Percentiles rank a stretch among this genome's conserved stretches.
These are phyloP conservation scores for Ampelomyces quisqualis DNA, from an alignment of 2,329 filamentous ascomycete genomes.

Conservation along the genomic window DNA sequence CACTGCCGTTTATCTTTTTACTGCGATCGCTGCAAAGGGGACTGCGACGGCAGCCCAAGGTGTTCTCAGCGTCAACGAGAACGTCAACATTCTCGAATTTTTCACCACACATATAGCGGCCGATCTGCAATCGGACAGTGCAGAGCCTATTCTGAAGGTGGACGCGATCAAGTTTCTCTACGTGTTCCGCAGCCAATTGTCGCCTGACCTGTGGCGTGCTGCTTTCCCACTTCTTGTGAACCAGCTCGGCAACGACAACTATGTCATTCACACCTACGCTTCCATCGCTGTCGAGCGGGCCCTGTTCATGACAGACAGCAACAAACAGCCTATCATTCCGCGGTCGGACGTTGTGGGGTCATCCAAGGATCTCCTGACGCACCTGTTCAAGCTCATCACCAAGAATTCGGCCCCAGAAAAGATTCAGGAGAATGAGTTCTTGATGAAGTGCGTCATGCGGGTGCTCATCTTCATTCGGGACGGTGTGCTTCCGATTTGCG, in stretches of 20 bases:
- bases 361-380: conserved; percentile 81
- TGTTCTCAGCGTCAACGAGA: conserved; percentile 81
- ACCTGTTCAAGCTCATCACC: conserved; percentile 89
- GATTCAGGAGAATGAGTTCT: conserved; percentile 96
- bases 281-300: conserved; percentile 95
- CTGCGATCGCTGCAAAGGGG: conserved; percentile 91
- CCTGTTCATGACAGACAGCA: conserved; percentile 76
- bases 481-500: conserved; percentile 69
- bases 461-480: conserved; percentile 93
- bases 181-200: conserved; percentile 92
- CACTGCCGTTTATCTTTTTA: conserved; percentile 94
- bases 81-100: conserved; percentile 86
- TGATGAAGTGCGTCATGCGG: conserved; percentile 98
- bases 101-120: conserved; percentile 89
- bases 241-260: conserved; percentile 85
- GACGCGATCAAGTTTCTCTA: conserved; percentile 98
- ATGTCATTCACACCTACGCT: conserved; percentile 96
- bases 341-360: conserved; percentile 76
- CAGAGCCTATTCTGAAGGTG: conserved; percentile 87
- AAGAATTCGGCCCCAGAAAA: conserved; percentile 83
- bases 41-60: conserved; percentile 83
- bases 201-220: conserved; percentile 85
- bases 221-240: conserved; percentile 89
- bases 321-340: conserved; percentile 75
- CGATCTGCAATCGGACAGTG: conserved; percentile 73